Evolutionary conservation across 2,329 filamentous ascomycete species (phyloP).

Genomic region (Colletotrichum tabaci): DNA sequence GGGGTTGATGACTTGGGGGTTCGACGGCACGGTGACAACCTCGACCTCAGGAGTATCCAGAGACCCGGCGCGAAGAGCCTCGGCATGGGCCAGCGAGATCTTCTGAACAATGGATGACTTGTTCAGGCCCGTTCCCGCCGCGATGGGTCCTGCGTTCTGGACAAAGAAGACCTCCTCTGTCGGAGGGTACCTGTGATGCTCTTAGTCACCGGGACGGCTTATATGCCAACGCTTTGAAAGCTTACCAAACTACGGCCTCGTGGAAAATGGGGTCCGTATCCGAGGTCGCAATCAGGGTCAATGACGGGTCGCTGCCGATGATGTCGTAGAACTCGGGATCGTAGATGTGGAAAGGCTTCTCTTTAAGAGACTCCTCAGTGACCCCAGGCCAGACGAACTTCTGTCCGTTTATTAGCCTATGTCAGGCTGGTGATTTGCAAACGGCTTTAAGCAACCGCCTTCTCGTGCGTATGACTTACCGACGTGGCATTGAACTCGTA

Average conservation of each 20-base stretch:
- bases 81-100: slow-evolving; percentile 61
- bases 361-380: slow-evolving; percentile 53
- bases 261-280: slow-evolving; percentile 65
- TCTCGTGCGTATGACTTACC: slow-evolving; percentile 46
- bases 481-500: slow-evolving; percentile 54
- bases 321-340: slow-evolving; percentile 66
- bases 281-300: slow-evolving; percentile 64
- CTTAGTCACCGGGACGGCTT: background rate
- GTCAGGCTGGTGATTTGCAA: background rate
- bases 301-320: slow-evolving; percentile 63
- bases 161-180: slow-evolving; percentile 70
- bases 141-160: slow-evolving; percentile 64
- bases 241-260: slow-evolving; percentile 67
- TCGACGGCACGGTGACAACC: slow-evolving; percentile 58
- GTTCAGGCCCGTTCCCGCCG: slow-evolving; percentile 64
- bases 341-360: slow-evolving; percentile 62
- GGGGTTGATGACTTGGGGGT: slow-evolving; percentile 63
- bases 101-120: slow-evolving; percentile 67
- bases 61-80: slow-evolving; percentile 54
- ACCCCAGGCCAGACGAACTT: slow-evolving; percentile 62
- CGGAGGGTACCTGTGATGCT: slow-evolving; percentile 49
- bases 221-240: background rate
- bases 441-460: background rate
- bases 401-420: slow-evolving; percentile 43
- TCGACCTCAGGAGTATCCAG: slow-evolving; percentile 58